Percentiles rank a stretch among this genome's conserved stretches.
Conservation (phyloP, 495 filamentous ascomycete species). For the Chaetomium cochliodes region DNA sequence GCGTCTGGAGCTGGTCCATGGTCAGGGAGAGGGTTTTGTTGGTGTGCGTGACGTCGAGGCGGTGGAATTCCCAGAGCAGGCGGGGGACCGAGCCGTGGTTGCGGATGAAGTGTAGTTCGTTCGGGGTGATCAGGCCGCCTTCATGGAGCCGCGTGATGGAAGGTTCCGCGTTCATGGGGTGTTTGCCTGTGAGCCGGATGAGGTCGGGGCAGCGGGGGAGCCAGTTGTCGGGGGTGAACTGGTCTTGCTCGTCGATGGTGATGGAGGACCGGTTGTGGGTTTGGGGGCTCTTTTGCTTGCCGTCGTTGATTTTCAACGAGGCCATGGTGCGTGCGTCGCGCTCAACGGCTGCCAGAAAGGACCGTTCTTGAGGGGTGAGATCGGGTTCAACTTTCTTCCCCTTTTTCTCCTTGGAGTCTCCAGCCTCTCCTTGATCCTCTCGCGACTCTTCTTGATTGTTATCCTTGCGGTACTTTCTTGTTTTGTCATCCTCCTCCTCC, state of each 20-base stretch:
- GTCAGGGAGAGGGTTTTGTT: constrained; percentile 13
- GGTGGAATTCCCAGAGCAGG: constrained; percentile 26
- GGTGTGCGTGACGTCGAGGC: constrained; percentile 17
- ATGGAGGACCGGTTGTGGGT: constrained; percentile 25
- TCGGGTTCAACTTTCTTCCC: neutral
- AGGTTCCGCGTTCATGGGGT: constrained; percentile 25
- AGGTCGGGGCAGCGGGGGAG: constrained; percentile 19
- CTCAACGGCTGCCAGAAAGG: constrained; percentile 7
- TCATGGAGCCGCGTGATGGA: constrained; percentile 10
- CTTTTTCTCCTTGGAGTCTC: constrained; percentile 3
- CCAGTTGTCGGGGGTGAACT: constrained; percentile 28
- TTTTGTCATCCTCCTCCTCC: neutral
- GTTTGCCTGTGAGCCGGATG: constrained; percentile 21
- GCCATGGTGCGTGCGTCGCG: constrained; percentile 6
- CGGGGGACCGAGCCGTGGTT: constrained; percentile 26
- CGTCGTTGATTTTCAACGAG: constrained; percentile 19
- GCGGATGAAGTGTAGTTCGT: constrained; percentile 23
- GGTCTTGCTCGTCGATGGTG: constrained; percentile 28
- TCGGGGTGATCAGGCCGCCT: constrained; percentile 24
- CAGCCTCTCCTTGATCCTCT: neutral
- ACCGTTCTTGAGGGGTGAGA: constrained; percentile 17
- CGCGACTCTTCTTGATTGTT: neutral
- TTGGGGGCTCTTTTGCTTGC: constrained; percentile 17
- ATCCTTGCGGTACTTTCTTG: neutral
- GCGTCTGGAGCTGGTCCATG: constrained; percentile 22